These are phyloP conservation scores for Fusarium temperatum DNA, from an alignment of 2,329 filamentous ascomycete genomes.

Conservation along the genomic window DNA sequence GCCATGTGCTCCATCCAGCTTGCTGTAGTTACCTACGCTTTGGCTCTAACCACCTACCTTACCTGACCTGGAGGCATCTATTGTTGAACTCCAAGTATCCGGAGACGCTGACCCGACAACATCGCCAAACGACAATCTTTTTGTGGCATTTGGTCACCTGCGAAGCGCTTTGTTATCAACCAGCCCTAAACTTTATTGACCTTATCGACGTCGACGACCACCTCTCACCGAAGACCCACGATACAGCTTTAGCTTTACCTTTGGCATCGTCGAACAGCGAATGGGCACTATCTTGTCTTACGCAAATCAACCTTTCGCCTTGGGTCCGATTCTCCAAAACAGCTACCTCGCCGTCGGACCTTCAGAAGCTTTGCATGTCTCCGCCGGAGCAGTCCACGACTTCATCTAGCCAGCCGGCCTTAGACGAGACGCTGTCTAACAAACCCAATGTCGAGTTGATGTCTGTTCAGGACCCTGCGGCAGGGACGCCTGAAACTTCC, in stretches of 20 bases:
- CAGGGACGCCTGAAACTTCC: slow-evolving; percentile 14
- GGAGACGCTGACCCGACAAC: slow-evolving; percentile 32
- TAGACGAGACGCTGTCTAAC: slow-evolving; percentile 42
- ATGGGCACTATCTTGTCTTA: slow-evolving; percentile 36
- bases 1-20: slow-evolving; percentile 3
- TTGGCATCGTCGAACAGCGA: slow-evolving; percentile 32
- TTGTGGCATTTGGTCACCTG: not conserved
- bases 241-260: slow-evolving; percentile 27
- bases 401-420: slow-evolving; percentile 42
- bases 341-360: not conserved
- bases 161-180: not conserved
- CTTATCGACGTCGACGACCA: not conserved
- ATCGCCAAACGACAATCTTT: slow-evolving; percentile 7
- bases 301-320: slow-evolving; percentile 15
- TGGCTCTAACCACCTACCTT: not conserved
- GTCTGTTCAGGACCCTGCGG: slow-evolving; percentile 23
- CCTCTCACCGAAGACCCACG: slow-evolving; percentile 5
- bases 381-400: slow-evolving; percentile 45
- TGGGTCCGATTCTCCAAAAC: not conserved
- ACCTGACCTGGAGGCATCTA: not conserved
- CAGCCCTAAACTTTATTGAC: not conserved
- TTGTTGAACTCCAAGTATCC: slow-evolving; percentile 1
- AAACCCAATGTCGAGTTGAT: slow-evolving; percentile 44
- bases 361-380: slow-evolving; percentile 48
- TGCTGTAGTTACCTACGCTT: not conserved